Evolutionary conservation across 129 eudicot genomes (phyloP), one percentile per base, ranked within the genome.

Genomic region (Flaveria sonorensis): DNA sequence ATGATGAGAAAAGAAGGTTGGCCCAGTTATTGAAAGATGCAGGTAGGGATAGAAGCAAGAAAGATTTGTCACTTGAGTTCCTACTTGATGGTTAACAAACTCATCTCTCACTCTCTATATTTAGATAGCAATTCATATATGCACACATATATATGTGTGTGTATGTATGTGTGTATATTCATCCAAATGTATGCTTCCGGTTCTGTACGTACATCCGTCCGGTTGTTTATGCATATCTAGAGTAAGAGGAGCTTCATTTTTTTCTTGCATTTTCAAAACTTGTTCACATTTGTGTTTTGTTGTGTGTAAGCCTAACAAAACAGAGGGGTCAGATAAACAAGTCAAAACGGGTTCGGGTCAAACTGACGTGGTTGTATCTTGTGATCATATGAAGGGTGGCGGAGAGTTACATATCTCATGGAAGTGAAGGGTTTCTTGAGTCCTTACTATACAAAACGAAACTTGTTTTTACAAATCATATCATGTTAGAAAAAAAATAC

Each of bases 1-100:
- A 88, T 60, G 97, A 90, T 39, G 98, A 93, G 83, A 90, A 84
- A 77, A 70, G 83, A 55, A 84, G 97, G 71, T 63, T 93, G 71
- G 74, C 87, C 10, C 73, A 71, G 81, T 74, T 93, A 69, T 55
- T 90, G 19, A 88, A 83, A 81, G 98, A 90, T 72, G 83, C 93
- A 30, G 90, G 97, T 23, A 74, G 81, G 71, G 87, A 50, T 5
- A 68, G 97, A 61, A 87, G 76, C 72, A 85, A 87, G 86, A 87
- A 80, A 86, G 73, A 86, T 15, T 87, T 87, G 60, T 89, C 98
- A 79, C 87, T 89, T 46, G 92, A 87, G 73, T 76, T 84, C 23
- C 86, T 93, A 48, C 90, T 90, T 12, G 91, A 77, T 73, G 80
- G 79, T 74, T 73, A 62, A 71, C 69, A 68, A 46, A 8, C 6